A percentile compares a stretch with the other conserved stretches of the same genome.
These are phyloP conservation scores for Phoma sp. DNA, from an alignment of 2,329 filamentous ascomycete genomes.

Conservation along the genomic window DNA sequence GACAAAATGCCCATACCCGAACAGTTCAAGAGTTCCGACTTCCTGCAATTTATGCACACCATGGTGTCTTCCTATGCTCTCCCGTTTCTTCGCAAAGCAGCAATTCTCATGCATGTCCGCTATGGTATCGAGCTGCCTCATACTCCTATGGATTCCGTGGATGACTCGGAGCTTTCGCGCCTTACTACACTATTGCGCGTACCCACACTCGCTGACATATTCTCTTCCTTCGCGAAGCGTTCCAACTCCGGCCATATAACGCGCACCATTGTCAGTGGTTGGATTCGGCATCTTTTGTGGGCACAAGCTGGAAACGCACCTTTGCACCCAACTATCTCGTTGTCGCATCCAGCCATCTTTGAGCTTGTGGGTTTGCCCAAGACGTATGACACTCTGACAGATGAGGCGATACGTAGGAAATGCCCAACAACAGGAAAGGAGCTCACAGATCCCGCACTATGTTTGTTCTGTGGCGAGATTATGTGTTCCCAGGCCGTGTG, in stretches of 20 bases:
- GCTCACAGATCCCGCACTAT: constrained; percentile 86
- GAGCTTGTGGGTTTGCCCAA: constrained; percentile 91
- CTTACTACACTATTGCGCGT: constrained; percentile 77
- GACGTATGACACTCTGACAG: constrained; percentile 90
- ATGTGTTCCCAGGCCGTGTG: constrained; percentile 95
- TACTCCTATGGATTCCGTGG: constrained; percentile 60
- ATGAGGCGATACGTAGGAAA: constrained; percentile 81
- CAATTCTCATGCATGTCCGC: constrained; percentile 83
- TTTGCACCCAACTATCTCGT: constrained; percentile 53
- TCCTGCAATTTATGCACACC: constrained; percentile 45
- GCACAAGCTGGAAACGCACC: constrained; percentile 48
- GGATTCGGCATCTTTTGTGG: constrained; percentile 70
- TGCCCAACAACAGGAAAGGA: constrained; percentile 94
- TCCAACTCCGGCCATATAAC: constrained; percentile 45
- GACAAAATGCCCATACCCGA: constrained; percentile 32
- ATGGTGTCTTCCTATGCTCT: constrained; percentile 80
- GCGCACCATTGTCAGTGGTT: constrained; percentile 65
- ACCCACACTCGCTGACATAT: constrained; percentile 80
- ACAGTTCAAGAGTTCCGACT: constrained; percentile 36
- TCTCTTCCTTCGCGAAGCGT: constrained; percentile 59
- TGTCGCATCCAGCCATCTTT: constrained; percentile 88
- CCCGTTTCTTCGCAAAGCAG: constrained; percentile 84
- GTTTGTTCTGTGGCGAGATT: constrained; percentile 94
- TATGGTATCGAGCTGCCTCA: constrained; percentile 87
- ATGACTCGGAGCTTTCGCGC: constrained; percentile 79